Evolutionary conservation across 2,329 filamentous ascomycete genomes (phyloP).

Genomic region (Cercospora beticola): DNA sequence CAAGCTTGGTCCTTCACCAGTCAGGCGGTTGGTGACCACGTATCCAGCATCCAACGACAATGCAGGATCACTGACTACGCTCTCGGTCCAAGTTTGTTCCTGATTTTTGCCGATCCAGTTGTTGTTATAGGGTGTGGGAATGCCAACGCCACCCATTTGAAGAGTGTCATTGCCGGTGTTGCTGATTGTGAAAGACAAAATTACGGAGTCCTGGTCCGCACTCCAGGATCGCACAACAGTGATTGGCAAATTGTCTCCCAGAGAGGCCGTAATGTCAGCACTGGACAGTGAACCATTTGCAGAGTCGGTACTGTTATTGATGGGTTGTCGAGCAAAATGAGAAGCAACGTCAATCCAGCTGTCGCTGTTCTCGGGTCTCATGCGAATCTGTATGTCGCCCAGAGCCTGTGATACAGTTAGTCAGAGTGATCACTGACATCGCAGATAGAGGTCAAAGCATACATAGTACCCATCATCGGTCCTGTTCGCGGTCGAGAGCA

Average conservation of each 20-base stretch:
- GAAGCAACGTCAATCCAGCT: not conserved
- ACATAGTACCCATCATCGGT: not conserved
- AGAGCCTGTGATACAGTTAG: not conserved
- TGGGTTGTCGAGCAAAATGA: not conserved
- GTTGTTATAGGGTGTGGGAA: not conserved
- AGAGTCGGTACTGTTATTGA: not conserved
- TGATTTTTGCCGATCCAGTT: not conserved
- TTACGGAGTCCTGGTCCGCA: not conserved
- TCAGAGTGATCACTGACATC: not conserved
- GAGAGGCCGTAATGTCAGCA: not conserved
- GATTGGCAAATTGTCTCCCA: not conserved
- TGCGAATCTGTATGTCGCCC: not conserved
- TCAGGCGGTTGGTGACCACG: not conserved
- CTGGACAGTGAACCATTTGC: not conserved
- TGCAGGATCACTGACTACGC: not conserved
- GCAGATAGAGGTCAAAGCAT: not conserved
- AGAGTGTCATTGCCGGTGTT: not conserved
- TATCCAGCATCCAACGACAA: not conserved
- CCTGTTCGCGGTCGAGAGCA: not conserved
- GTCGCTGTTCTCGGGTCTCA: not conserved
- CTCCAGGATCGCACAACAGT: not conserved
- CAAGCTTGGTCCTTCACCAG: not conserved
- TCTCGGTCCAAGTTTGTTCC: not conserved
- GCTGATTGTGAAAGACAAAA: not conserved
- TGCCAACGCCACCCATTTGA: not conserved